A percentile compares a stretch with the other conserved stretches of the same genome.
Evolutionary conservation across 192 early-diverging fungal genomes (phyloP).

Genomic region (Dissophora ornata): DNA sequence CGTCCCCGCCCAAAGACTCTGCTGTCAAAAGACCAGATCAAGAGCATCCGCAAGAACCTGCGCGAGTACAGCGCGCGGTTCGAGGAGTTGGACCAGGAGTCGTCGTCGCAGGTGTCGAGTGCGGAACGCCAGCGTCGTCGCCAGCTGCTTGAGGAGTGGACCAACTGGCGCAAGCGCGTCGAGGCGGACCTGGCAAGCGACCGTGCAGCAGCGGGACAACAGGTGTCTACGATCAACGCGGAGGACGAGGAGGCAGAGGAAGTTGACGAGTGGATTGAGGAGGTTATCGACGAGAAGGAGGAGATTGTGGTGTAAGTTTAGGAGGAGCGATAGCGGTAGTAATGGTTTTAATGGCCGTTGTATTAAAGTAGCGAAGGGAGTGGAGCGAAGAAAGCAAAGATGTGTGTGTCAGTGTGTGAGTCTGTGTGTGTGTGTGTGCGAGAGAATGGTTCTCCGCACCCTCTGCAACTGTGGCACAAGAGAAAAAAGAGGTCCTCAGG

Average conservation of each 20-base stretch:
- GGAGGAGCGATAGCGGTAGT: background rate
- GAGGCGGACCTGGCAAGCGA: constrained; percentile 71
- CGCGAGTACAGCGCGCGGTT: constrained; percentile 88
- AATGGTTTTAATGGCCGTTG: too few relatives aligned
- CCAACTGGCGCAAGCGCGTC: constrained; percentile 78
- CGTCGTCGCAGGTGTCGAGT: constrained; percentile 72
- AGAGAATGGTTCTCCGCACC: too few relatives aligned
- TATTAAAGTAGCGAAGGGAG: background rate
- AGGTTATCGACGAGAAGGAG: constrained; percentile 83
- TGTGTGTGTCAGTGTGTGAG: too few relatives aligned
- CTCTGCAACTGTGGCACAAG: background rate
- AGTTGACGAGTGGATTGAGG: constrained; percentile 89
- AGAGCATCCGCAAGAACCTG: constrained; percentile 89
- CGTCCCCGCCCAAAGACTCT: constrained; percentile 91
- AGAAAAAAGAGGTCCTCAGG: too few relatives aligned
- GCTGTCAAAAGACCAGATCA: constrained; percentile 82
- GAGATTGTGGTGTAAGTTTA: constrained; percentile 72
- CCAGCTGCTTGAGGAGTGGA: constrained; percentile 85
- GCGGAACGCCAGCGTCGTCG: constrained; percentile 83
- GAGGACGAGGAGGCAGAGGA: constrained; percentile 77
- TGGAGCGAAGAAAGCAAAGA: too few relatives aligned
- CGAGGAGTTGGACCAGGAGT: constrained; percentile 89
- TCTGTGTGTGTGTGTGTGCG: too few relatives aligned
- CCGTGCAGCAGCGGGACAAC: constrained; percentile 65
- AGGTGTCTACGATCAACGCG: constrained; percentile 52